Evolutionary conservation across 768 basidiomycete species (phyloP), one percentile per base, ranked within the genome.

Genomic region (Rhodosporidiobolus odoratus): DNA sequence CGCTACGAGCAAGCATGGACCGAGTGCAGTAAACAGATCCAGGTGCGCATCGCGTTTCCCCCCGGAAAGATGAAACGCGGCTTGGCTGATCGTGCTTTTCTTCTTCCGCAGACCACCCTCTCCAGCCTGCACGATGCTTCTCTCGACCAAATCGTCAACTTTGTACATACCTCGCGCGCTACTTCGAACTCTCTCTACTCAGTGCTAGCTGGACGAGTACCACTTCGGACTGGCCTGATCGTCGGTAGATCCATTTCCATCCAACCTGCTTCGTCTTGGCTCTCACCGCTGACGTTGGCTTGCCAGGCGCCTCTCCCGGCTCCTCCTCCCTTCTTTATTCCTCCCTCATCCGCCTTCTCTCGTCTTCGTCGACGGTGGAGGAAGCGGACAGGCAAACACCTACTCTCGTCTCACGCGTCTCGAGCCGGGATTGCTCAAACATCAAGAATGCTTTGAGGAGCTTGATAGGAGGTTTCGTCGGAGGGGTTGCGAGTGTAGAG

Each of bases 391-490:
- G 37, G 4, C 23, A 7, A 53, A 19, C 17, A 27, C 13, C 13
- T 6, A 0, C 21, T n/a, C 27, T 71, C 34, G 69, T 74, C n/a
- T 65, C 69, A 19, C 54, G 73, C 32, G 4, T 74, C 25, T 65
- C 66, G 2, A 62, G 59, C 37, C 65, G 73, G 34, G 73, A 74
- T 43, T 74, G 73, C 54, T 61, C 59, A 8, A 71, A 62, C 43
- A 66, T 74, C 73, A 74, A 74, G 56, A 68, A 67, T n/a, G 62
- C 66, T 4, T 37, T 74, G 41, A 32, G 66, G 25, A 57, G 58
- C 13, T 23, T 74, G 27, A 71, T 74, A 5, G 66, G 58, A 13
- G 69, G 73, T 4, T 74, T 74, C 62, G n/a, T 74, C 25, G 68
- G 72, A 3, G 53, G 56, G 25, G 68, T 53, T 8, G 50, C 61